Evolutionary conservation across 1,139 yeast genomes (phyloP), one percentile per base, ranked within the genome.

Genomic region (Maudiozyma humilis): DNA sequence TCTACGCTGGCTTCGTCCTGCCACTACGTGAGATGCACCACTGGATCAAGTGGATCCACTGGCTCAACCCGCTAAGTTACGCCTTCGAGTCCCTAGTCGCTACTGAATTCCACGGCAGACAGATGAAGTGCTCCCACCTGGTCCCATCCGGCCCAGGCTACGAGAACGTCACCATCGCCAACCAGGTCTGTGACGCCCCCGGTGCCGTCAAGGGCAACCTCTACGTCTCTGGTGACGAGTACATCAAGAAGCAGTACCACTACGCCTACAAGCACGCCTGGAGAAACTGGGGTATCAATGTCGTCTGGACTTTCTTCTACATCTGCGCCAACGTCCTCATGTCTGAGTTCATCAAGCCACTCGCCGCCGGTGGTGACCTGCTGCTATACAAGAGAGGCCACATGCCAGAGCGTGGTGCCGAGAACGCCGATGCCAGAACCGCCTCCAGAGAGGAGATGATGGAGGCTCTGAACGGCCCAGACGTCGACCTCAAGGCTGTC

Each of bases 21-120:
- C 80, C 82, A 31, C 64, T 72, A 38, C 75, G 76, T 30, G 64
- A 65, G 47, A 76, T 77, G 80, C 77, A 74, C 57, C 80, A 76
- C 31, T 77, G 82, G 82, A 75, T 76, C 45, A 67, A 75, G 60
- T 78, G 84, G 84, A 69, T 78, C 46, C 72, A 71, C 49, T 78
- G 71, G 58, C 58, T 78, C 36, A 73, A 79, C 56, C 84, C 84
- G 1, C 63, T 78, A 34, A 73, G 72, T 19, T 78, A 75, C 52
- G 76, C 71, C 7, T 78, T 74, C 52, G 84, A 77, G 58, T 60
- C 76, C 10, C 62, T 78, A 49, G 69, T 78, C 70, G 66, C 71
- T n/a, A 76, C 76, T 48, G 83, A 79, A 55, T 77, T 78, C 61
- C 73, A 71, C 49, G 71, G 69, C 20, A 65, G 76, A 47, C 59